A percentile compares a stretch with the other conserved stretches of the same genome.
These are phyloP conservation scores for Venturia aucupariae DNA, from an alignment of 2,329 filamentous ascomycete species.

Conservation along the genomic window DNA sequence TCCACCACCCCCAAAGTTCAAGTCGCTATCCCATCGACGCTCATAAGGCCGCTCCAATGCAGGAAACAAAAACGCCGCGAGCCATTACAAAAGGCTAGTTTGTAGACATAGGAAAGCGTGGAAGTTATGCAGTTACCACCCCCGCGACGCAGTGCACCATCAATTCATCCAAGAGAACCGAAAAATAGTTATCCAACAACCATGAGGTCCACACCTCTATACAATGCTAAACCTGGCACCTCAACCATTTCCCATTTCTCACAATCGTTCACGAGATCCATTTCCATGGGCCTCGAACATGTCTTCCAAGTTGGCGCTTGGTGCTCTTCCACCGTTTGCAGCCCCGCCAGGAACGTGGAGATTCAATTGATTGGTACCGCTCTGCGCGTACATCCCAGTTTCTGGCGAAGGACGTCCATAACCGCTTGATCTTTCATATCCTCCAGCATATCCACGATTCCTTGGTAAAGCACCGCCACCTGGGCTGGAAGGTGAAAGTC, in stretches of 20 bases:
- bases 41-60: background rate
- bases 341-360: conserved; percentile 46
- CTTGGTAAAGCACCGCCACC: background rate
- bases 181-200: background rate
- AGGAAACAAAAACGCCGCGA: background rate
- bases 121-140: background rate
- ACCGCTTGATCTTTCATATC: conserved; percentile 23
- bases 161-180: background rate
- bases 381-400: conserved; percentile 18
- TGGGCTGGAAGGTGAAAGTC: conserved; percentile 22
- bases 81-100: background rate
- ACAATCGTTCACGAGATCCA: background rate
- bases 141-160: background rate
- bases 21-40: background rate
- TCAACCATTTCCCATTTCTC: background rate
- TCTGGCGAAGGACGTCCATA: conserved; percentile 22
- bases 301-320: conserved; percentile 85
- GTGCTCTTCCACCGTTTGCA: conserved; percentile 58
- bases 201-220: background rate
- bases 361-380: conserved; percentile 56
- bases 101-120: background rate
- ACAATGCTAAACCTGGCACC: background rate
- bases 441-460: conserved; percentile 28
- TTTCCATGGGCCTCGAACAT: conserved; percentile 48
- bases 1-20: background rate